Conservation (phyloP, 176 grass and related monocot species). For the Tillandsia leiboldiana region DNA sequence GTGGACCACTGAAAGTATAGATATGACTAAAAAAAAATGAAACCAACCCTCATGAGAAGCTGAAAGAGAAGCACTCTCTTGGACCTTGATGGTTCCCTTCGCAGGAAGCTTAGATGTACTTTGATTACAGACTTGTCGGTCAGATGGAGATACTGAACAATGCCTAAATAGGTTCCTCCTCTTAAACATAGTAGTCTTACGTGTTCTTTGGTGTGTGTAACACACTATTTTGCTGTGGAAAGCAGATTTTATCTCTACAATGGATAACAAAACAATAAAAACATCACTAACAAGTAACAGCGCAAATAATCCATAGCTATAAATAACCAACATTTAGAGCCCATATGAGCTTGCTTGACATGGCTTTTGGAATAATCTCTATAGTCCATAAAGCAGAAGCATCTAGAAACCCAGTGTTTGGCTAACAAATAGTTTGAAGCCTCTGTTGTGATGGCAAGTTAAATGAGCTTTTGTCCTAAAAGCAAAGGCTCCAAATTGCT, state of each 20-base stretch:
- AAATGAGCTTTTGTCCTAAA: no score
- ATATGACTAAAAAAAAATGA: not conserved
- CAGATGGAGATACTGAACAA: conserved; percentile 19
- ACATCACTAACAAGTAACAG: no score
- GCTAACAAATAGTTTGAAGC: no score
- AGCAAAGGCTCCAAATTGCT: no score
- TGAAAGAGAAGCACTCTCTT: conserved; percentile 18
- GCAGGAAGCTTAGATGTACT: conserved; percentile 17
- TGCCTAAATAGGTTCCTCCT: conserved; percentile 33
- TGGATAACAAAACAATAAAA: conserved; percentile 29
- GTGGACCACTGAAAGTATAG: conserved; percentile 14
- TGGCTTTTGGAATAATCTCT: conserved; percentile 3
- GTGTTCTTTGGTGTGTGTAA: conserved; percentile 32
- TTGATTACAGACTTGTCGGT: conserved; percentile 42
- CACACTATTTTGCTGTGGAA: conserved; percentile 36
- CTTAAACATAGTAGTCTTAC: conserved; percentile 38
- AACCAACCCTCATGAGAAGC: conserved; percentile 16
- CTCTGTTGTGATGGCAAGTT: no score
- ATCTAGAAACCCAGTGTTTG: not conserved
- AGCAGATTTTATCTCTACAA: conserved; percentile 30
- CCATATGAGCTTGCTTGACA: not conserved
- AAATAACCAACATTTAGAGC: no score
- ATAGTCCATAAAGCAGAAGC: conserved; percentile 4
- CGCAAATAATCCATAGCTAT: no score
- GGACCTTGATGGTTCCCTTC: conserved; percentile 12